Evolutionary conservation across 768 basidiomycete species (phyloP).

Genomic region (Phallus indusiatus): DNA sequence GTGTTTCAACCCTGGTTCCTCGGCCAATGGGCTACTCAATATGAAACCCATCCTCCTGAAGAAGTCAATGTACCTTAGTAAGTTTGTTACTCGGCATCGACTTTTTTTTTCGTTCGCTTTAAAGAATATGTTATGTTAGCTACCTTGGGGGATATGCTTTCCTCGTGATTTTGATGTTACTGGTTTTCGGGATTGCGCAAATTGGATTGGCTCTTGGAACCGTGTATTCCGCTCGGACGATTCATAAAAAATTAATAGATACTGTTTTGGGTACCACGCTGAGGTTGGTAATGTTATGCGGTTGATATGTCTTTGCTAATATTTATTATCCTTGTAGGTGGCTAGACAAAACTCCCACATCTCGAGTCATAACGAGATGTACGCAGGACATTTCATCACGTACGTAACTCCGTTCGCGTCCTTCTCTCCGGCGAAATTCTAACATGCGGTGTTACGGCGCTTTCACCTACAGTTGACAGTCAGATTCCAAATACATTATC

Average conservation of each 20-base stretch:
- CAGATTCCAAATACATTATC: conserved; percentile 1
- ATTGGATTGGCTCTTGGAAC: neutral
- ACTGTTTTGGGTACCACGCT: conserved; percentile 52
- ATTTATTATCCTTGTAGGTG: conserved; percentile 24
- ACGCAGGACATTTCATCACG: conserved; percentile 47
- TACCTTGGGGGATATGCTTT: neutral
- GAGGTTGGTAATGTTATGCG: neutral
- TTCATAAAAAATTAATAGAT: conserved; percentile 35
- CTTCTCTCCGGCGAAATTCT: neutral
- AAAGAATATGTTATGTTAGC: conserved; percentile 25
- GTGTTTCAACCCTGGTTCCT: conserved; percentile 32
- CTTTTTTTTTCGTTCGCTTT: conserved; percentile 25
- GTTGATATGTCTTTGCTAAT: neutral
- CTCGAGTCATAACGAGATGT: conserved; percentile 56
- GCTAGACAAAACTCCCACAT: conserved; percentile 40
- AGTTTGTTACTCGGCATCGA: conserved; percentile 30
- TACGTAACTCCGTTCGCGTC: conserved; percentile 7
- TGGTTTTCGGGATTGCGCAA: neutral
- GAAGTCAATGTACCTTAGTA: conserved; percentile 33
- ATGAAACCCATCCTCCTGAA: conserved; percentile 23
- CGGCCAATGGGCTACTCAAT: conserved; percentile 37
- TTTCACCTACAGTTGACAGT: conserved; percentile 1
- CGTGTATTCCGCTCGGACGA: neutral
- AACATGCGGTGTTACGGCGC: neutral
- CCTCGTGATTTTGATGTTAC: no score